A percentile compares a stretch with the other conserved stretches of the same genome.
These are phyloP conservation scores for Filobasidium uniguttulatum DNA, from an alignment of 1,284 basidiomycete species.

Conservation along the genomic window DNA sequence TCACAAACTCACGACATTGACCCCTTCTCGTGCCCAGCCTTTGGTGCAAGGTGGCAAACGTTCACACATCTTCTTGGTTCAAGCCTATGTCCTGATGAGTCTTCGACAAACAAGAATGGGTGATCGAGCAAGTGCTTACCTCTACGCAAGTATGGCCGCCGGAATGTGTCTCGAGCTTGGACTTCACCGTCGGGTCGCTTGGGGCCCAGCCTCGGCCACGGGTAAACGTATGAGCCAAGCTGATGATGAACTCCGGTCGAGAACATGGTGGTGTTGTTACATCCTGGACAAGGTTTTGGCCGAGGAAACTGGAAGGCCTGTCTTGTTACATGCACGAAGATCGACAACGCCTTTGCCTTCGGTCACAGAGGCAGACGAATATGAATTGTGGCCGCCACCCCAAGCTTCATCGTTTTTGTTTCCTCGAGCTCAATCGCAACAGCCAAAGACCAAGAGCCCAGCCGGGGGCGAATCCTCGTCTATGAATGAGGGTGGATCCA, in stretches of 20 bases:
- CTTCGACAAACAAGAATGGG: slow-evolving; percentile 38
- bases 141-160: slow-evolving; percentile 34
- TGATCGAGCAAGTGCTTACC: slow-evolving; percentile 35
- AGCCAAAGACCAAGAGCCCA: slow-evolving; percentile 12
- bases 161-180: slow-evolving; percentile 38
- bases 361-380: slow-evolving; percentile 36
- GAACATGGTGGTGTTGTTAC: slow-evolving; percentile 38
- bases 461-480: slow-evolving; percentile 9
- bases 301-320: slow-evolving; percentile 38
- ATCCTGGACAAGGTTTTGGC: slow-evolving; percentile 37
- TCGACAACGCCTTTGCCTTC: slow-evolving; percentile 35
- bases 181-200: slow-evolving; percentile 26
- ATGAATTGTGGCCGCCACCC: slow-evolving; percentile 34
- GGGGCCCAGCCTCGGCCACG: slow-evolving; percentile 20
- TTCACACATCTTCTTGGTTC: slow-evolving; percentile 26
- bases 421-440: slow-evolving; percentile 14
- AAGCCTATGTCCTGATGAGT: slow-evolving; percentile 35
- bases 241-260: slow-evolving; percentile 30
- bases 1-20: slow-evolving; percentile 5
- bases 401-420: slow-evolving; percentile 16
- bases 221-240: slow-evolving; percentile 14
- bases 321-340: slow-evolving; percentile 32
- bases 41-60: background rate
- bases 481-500: too few species aligned
- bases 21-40: background rate